A percentile compares a stretch with the other conserved stretches of the same genome.
Conservation (phyloP, 2,329 filamentous ascomycete genomes). For the Raffaelea arxii region DNA sequence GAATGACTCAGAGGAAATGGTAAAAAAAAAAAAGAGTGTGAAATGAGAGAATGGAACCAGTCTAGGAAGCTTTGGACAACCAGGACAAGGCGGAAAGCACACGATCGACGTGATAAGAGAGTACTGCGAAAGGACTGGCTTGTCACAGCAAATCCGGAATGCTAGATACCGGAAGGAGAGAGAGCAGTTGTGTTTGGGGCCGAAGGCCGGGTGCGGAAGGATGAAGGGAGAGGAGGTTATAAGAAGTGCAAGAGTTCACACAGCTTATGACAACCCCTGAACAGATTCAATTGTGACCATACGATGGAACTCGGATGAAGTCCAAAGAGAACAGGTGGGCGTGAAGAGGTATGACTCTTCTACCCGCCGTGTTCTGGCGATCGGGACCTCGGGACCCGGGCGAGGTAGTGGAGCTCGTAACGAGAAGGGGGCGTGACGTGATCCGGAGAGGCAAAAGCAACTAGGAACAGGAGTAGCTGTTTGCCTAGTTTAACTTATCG, state of each 20-base stretch:
- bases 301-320: constrained; percentile 21
- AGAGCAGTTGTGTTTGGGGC: neutral
- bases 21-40: neutral
- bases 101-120: constrained; percentile 9
- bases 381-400: constrained; percentile 2
- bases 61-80: neutral
- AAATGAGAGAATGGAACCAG: neutral
- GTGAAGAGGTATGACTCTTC: constrained; percentile 39
- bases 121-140: neutral
- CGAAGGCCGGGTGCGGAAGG: neutral
- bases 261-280: constrained; percentile 8
- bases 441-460: constrained; percentile 2
- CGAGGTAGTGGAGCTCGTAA: neutral
- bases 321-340: constrained; percentile 29
- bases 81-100: neutral
- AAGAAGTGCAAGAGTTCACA: constrained; percentile 24
- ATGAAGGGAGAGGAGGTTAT: constrained; percentile 16
- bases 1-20: neutral
- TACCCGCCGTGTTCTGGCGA: constrained; percentile 23
- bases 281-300: constrained; percentile 26
- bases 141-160: too few relatives aligned
- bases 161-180: constrained; percentile 4
- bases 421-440: neutral
- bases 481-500: too few relatives aligned
- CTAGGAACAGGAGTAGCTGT: too few relatives aligned